These are phyloP conservation scores for Ogataea glucozyma DNA, from an alignment of 805 yeast species.

Conservation along the genomic window DNA sequence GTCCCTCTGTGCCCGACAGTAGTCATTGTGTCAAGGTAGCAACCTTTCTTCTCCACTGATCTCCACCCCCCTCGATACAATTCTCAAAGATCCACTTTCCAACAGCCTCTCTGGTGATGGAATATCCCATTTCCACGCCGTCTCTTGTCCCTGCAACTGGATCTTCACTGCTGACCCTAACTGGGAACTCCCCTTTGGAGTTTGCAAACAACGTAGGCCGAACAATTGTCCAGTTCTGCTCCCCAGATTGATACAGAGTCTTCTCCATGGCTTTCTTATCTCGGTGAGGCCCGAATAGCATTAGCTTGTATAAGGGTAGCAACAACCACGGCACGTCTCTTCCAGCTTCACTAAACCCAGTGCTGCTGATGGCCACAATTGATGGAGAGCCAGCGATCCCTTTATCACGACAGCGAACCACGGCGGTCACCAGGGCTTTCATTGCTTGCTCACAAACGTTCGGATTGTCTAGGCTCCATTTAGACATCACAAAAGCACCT, in stretches of 20 bases:
- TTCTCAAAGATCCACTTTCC: conserved; percentile 4
- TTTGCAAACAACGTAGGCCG: conserved; percentile 1
- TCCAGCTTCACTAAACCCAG: conserved; percentile 4
- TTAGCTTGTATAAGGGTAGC: not conserved
- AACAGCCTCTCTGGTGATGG: conserved; percentile 1
- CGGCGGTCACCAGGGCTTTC: not conserved
- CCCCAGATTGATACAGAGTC: not conserved
- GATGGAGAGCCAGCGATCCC: not conserved
- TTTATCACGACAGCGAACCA: too few species aligned
- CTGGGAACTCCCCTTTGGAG: too few species aligned
- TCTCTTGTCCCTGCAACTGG: conserved; percentile 3
- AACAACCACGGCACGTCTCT: conserved; percentile 1
- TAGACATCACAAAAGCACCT: conserved; percentile 1
- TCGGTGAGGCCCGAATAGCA: conserved; percentile 1
- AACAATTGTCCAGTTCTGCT: conserved; percentile 2
- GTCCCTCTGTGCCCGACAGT: too few species aligned
- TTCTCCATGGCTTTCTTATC: conserved; percentile 5
- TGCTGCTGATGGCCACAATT: conserved; percentile 2
- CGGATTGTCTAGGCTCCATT: conserved; percentile 1
- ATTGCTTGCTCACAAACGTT: conserved; percentile 5
- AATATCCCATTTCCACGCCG: not conserved
- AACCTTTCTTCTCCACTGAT: not conserved
- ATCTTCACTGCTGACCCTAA: conserved; percentile 1
- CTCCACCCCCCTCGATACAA: not conserved
- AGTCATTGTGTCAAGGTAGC: conserved; percentile 4